A percentile compares a stretch with the other conserved stretches of the same genome.
Conservation (phyloP, 1,139 yeast genomes). For the Pichia norvegensis region DNA sequence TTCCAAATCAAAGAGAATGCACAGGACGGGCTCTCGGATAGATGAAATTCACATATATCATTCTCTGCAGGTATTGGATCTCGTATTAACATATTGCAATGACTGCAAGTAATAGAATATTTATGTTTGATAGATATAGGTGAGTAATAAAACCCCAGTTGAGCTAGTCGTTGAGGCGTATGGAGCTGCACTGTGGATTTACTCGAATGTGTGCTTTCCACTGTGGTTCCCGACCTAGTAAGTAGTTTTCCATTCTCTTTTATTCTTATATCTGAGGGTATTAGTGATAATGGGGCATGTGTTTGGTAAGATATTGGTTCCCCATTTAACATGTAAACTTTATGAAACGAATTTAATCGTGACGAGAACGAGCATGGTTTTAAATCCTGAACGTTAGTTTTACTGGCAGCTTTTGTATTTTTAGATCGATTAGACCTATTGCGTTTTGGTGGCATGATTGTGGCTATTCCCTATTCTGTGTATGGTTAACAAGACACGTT, state of each 20-base stretch:
- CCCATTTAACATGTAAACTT: constrained; percentile 5
- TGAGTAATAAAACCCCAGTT: constrained; percentile 12
- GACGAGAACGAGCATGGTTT: constrained; percentile 6
- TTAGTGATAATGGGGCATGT: constrained; percentile 1
- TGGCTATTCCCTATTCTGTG: too few relatives aligned
- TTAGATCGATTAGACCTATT: not conserved
- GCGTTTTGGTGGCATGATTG: not conserved
- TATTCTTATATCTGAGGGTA: constrained; percentile 4
- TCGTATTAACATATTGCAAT: constrained; percentile 6
- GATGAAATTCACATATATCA: constrained; percentile 9
- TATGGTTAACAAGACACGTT: too few relatives aligned
- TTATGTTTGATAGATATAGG: constrained; percentile 10
- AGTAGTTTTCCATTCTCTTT: not conserved
- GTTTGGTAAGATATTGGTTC: constrained; percentile 10
- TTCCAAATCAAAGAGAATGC: constrained; percentile 11
- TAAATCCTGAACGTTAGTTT: too few relatives aligned
- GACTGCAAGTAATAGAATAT: constrained; percentile 10
- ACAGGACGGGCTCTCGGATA: constrained; percentile 4
- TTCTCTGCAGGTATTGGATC: constrained; percentile 10
- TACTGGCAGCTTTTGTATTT: not conserved
- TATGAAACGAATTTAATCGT: constrained; percentile 5
- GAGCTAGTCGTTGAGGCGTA: constrained; percentile 11
- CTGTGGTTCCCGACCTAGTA: not conserved
- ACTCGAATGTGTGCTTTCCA: too few relatives aligned
- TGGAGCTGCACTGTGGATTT: not conserved